Evolutionary conservation across 768 basidiomycete species (phyloP).

Genomic region (Suillus lakei): DNA sequence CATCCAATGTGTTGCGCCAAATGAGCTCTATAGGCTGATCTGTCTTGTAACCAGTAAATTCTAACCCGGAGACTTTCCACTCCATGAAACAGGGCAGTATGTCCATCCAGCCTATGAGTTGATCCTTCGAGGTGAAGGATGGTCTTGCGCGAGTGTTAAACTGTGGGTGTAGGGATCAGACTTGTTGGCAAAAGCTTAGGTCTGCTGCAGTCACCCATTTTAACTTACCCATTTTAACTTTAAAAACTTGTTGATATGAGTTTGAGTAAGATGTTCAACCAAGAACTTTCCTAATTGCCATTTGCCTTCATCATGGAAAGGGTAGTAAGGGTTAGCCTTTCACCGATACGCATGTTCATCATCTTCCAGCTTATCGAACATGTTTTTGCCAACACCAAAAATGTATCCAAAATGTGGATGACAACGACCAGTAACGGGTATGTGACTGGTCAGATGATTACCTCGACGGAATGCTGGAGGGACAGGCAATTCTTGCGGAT

Average conservation of each 20-base stretch:
- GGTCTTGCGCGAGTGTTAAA: constrained; percentile 10
- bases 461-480: neutral
- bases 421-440: constrained; percentile 4
- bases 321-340: constrained; percentile 33
- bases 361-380: constrained; percentile 30
- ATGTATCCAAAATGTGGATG: constrained; percentile 14
- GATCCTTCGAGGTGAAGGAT: constrained; percentile 25
- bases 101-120: constrained; percentile 21
- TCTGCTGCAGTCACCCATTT: too few species aligned
- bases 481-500: neutral
- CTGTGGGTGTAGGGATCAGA: neutral
- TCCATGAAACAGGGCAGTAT: constrained; percentile 21
- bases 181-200: neutral
- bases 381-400: constrained; percentile 22
- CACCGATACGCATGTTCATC: constrained; percentile 23
- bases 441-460: neutral
- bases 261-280: constrained; percentile 23
- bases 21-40: constrained; percentile 21
- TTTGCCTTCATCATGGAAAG: constrained; percentile 36
- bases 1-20: constrained; percentile 31
- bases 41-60: constrained; percentile 14
- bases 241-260: constrained; percentile 33
- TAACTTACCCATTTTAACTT: constrained; percentile 31
- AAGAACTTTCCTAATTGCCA: constrained; percentile 38
- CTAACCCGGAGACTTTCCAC: constrained; percentile 23